Percentiles rank a stretch among this genome's conserved stretches.
Evolutionary conservation across 805 yeast genomes (phyloP).

Genomic region (Candida berthetii): DNA sequence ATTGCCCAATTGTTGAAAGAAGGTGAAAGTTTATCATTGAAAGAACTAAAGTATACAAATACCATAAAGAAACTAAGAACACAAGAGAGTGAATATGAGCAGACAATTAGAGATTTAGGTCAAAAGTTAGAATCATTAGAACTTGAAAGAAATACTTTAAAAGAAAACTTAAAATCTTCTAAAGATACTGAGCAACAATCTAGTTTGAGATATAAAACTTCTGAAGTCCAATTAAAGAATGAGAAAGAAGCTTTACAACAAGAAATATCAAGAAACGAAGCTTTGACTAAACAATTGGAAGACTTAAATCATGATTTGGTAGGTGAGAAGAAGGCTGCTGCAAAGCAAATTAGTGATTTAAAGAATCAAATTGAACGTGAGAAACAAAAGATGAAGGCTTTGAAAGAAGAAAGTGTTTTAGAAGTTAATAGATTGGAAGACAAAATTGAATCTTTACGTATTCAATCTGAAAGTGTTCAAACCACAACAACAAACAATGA

Average conservation of each 20-base stretch:
- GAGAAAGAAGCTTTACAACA: slow-evolving; percentile 15
- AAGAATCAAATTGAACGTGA: slow-evolving; percentile 27
- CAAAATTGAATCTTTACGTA: slow-evolving; percentile 62
- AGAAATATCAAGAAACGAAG: slow-evolving; percentile 12
- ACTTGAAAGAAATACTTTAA: slow-evolving; percentile 15
- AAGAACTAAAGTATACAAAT: slow-evolving; percentile 64
- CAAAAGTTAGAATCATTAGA: slow-evolving; percentile 11
- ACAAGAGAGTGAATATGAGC: slow-evolving; percentile 33
- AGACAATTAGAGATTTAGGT: slow-evolving; percentile 17
- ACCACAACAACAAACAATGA: slow-evolving; percentile 24
- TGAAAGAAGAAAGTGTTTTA: slow-evolving; percentile 16
- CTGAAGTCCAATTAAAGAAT: slow-evolving; percentile 11
- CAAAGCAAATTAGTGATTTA: slow-evolving; percentile 22
- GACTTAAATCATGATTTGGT: slow-evolving; percentile 15
- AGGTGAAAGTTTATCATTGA: slow-evolving; percentile 65
- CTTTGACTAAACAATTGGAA: slow-evolving; percentile 19
- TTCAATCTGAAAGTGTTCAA: slow-evolving; percentile 45
- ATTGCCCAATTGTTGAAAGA: slow-evolving; percentile 66
- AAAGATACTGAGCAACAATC: slow-evolving; percentile 20
- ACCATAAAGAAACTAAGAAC: slow-evolving; percentile 57
- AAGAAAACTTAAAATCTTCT: slow-evolving; percentile 20
- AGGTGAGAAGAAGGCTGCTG: slow-evolving; percentile 14
- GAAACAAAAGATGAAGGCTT: slow-evolving; percentile 21
- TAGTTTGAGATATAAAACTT: slow-evolving; percentile 14
- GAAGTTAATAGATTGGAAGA: slow-evolving; percentile 60